Evolutionary conservation across 2,329 filamentous ascomycete species (phyloP), one percentile per base, ranked within the genome.

Genomic region (Thermomyces lanuginosus): DNA sequence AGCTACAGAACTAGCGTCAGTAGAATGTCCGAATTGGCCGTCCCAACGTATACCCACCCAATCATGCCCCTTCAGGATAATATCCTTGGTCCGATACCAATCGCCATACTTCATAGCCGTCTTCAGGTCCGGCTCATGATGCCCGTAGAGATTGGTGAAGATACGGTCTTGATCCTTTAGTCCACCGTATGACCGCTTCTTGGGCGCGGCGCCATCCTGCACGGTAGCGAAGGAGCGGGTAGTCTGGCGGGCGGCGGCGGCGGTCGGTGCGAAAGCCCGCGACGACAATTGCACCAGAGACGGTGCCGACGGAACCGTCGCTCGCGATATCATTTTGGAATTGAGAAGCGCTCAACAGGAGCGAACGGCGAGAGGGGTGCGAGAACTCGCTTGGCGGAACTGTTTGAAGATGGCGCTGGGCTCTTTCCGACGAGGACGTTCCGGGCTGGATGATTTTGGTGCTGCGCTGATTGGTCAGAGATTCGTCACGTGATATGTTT

Each of bases 21-120:
- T 18, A 14, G 21, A 21, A 17, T 23, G 18, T 22, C 10, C 4
- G 18, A 23, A 26, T 9, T 14, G 19, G 21, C 24, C 16, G 11
- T n/a, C n/a, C n/a, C n/a, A n/a, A n/a, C n/a, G n/a, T n/a, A n/a
- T n/a, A 22, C 34, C 27, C 35, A 74, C 70, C 76, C 89, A 98
- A 47, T 98, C 86, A 59, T 98, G 81, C 30, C 89, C 89, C 68
- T 98, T 98, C 43, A 82, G 61, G 33, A 98, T 58, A 32, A 98
- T 98, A 56, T 98, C 89, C 69, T 98, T 98, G 30, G 89, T 98
- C 69, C 91, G 92, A 65, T 98, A 73, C 89, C 89, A 98, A 58
- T 95, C 89, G 44, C 89, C 89, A 68, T 92, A 92, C 63, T 92
- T 92, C 75, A 82, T 84, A 28, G 89, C 84, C 50, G 74, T 82